A percentile compares a stretch with the other conserved stretches of the same genome.
These are phyloP conservation scores for Fusarium sp. DNA, from an alignment of 2,329 filamentous ascomycete genomes.

Conservation along the genomic window DNA sequence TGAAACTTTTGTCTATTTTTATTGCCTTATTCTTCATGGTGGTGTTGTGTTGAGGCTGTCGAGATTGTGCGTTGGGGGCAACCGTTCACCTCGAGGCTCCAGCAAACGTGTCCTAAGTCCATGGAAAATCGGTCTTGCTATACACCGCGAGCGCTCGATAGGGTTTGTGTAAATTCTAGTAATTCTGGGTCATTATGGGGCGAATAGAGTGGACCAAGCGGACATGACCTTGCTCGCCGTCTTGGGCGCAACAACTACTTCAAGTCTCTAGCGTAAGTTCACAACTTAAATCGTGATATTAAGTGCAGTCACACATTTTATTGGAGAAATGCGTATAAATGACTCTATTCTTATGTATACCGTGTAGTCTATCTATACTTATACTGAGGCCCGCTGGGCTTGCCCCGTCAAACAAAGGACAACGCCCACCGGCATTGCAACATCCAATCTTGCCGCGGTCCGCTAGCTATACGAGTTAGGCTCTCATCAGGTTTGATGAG, in stretches of 20 bases:
- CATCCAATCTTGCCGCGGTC: neutral
- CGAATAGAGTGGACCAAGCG: neutral
- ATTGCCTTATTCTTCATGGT: neutral
- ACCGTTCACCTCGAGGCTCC: neutral
- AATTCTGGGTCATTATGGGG: neutral
- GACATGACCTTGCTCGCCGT: neutral
- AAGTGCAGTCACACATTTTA: no score
- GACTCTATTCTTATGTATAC: neutral
- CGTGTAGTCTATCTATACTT: neutral
- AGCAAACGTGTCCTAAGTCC: neutral
- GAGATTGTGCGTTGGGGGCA: neutral
- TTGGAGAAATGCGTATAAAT: neutral
- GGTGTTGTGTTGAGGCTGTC: neutral
- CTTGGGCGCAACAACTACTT: neutral
- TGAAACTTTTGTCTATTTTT: neutral
- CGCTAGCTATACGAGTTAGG: neutral
- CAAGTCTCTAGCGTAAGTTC: neutral
- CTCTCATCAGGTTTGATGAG: neutral
- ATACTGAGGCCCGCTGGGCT: neutral
- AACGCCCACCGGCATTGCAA: neutral
- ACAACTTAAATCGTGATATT: neutral
- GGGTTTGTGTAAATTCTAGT: neutral
- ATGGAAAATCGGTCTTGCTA: neutral
- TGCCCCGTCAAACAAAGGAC: neutral
- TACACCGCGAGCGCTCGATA: neutral